Percentiles rank a stretch among this genome's conserved stretches.
Evolutionary conservation across 2,329 filamentous ascomycete genomes (phyloP).

Genomic region (Whalleya microplaca): DNA sequence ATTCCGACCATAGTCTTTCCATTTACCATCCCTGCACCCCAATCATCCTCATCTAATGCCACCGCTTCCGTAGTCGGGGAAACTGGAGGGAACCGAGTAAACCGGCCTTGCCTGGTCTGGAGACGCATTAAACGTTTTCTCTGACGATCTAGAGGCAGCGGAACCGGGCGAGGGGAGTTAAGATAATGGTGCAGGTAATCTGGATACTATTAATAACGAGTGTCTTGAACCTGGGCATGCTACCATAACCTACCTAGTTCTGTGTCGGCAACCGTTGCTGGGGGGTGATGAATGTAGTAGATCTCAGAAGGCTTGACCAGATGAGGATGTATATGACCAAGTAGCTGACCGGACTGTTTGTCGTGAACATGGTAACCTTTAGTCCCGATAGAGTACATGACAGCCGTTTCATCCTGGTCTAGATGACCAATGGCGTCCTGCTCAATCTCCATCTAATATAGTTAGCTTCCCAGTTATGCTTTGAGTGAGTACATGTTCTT

Average conservation of each 20-base stretch:
- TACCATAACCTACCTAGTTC: neutral
- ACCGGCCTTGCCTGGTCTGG: conserved; percentile 24
- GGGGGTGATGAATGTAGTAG: conserved; percentile 29
- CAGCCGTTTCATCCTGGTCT: conserved; percentile 44
- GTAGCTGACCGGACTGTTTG: conserved; percentile 42
- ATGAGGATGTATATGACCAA: conserved; percentile 44
- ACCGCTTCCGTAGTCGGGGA: conserved; percentile 4
- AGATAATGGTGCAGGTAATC: neutral
- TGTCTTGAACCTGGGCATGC: neutral
- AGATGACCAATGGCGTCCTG: conserved; percentile 47
- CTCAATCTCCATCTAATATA: conserved; percentile 43
- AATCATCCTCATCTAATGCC: conserved; percentile 45
- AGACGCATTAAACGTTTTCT: conserved; percentile 29
- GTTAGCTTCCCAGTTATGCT: too few species aligned
- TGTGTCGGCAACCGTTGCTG: neutral
- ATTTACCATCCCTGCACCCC: conserved; percentile 50
- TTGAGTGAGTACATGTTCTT: too few species aligned
- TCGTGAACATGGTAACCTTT: conserved; percentile 47
- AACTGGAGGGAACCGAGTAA: conserved; percentile 17
- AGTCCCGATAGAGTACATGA: conserved; percentile 48
- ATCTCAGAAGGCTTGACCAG: conserved; percentile 40
- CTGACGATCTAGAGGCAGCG: neutral
- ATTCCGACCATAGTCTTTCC: conserved; percentile 47
- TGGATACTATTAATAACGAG: neutral
- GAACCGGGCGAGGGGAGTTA: neutral